phyloP scores from a whole-genome alignment of 371 early-diverging fungal species.

The Thermomucor indicae-seudaticae region DNA sequence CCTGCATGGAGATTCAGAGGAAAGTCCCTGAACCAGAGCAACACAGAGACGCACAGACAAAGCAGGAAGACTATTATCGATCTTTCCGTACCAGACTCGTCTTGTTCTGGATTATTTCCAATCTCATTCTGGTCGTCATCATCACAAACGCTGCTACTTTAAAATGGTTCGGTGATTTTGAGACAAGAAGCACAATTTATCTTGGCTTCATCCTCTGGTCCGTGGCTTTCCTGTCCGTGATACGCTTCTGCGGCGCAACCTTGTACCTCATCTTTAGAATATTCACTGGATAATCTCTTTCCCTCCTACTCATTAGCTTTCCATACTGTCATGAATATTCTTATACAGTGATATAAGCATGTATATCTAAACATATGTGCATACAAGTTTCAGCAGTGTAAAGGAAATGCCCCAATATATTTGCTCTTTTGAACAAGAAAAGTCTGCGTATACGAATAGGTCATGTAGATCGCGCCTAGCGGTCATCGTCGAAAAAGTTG shows the following conservation, averaged over 20 bases:
- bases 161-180: constrained; percentile 29
- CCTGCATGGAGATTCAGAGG: constrained; percentile 49
- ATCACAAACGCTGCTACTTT: constrained; percentile 34
- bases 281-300: constrained; percentile 26
- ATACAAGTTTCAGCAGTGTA: too few relatives aligned
- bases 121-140: constrained; percentile 67
- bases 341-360: too few relatives aligned
- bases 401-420: too few relatives aligned
- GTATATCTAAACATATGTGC: too few relatives aligned
- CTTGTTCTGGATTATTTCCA: constrained; percentile 80
- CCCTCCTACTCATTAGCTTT: background rate
- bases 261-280: constrained; percentile 64
- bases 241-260: constrained; percentile 77
- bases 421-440: too few relatives aligned
- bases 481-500: too few relatives aligned
- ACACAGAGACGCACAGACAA: constrained; percentile 70
- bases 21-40: constrained; percentile 46
- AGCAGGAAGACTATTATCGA: constrained; percentile 83
- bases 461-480: too few relatives aligned
- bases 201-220: constrained; percentile 87
- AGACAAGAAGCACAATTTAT: constrained; percentile 57
- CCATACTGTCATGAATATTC: too few relatives aligned
- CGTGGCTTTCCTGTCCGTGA: constrained; percentile 69
- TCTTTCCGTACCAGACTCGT: constrained; percentile 77
- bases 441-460: too few relatives aligned